Evolutionary conservation across 352 stramenopile genomes (phyloP), one percentile per base, ranked within the genome.

Genomic region (Phytophthora europaea): DNA sequence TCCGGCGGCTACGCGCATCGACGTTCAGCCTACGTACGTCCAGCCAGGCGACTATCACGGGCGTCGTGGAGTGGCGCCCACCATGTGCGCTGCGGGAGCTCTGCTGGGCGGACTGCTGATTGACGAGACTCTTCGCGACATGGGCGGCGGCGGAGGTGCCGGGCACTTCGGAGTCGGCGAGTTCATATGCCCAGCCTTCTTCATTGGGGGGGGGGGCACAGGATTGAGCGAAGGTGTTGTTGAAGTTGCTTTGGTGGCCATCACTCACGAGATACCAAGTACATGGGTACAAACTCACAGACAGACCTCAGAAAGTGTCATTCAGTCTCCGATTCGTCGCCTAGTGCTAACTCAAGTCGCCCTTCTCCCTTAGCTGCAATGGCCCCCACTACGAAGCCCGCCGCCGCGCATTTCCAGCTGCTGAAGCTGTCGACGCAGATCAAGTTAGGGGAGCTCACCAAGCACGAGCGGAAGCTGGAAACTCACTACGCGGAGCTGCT

Each of bases 371-470:
- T 18, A 31, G 13, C 8, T 52, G 18, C 48, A 45, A 76, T 76
- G 62, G 13, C 63, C 15, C 34, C 18, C 1, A 57, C 57, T 6
- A 57, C 70, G 40, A 76, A 76, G n/a, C 16, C 69, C 9, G 43
- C 70, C 9, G 26, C 57, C 6, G 70, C 73, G 23, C 76, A 81
- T n/a, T 83, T 83, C 48, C 73, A 85, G 13, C 71, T 88, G 48
- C 70, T 88, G 48, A 79, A 78, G 65, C 47, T 76, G 55, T 83
- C 78, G 60, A 88, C 81, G 18, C 71, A 85, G 53, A 79, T 86
- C 68, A 88, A 88, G 76, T 64, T 88, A 40, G 55, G 70, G 18
- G 81, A 88, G 36, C 74, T 88, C 23, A 76, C 74, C 33, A 81
- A 81, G 52, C 73, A 88, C 60, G 79, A 86, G 23, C 70, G 65